Conservation (phyloP, 805 yeast genomes). For the Saccharomycopsis sp. region DNA sequence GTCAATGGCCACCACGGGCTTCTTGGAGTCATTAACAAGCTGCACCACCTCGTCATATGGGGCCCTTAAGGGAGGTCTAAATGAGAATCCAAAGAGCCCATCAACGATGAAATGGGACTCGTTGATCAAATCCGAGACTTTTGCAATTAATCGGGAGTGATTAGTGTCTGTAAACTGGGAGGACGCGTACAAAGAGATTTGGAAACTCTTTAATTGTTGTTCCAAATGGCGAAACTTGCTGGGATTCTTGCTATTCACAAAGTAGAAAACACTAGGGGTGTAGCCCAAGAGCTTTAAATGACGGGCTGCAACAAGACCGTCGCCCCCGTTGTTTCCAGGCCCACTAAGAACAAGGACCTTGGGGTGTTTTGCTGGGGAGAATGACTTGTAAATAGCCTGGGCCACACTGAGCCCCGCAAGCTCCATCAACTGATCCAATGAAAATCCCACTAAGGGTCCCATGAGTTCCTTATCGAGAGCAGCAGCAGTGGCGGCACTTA, state of each 20-base stretch:
- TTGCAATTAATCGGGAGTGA: no score
- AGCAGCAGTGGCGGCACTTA: conserved; percentile 39
- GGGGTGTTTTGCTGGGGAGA: conserved; percentile 37
- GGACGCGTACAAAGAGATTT: no score
- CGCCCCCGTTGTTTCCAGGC: conserved; percentile 96
- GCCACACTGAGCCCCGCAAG: conserved; percentile 94
- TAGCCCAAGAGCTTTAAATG: conserved; percentile 78
- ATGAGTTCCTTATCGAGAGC: conserved; percentile 76
- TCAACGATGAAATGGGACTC: conserved; percentile 52
- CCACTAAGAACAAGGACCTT: conserved; percentile 71
- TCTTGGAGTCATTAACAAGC: conserved; percentile 27
- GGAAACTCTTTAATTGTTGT: conserved; percentile 57
- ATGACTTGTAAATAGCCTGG: conserved; percentile 61
- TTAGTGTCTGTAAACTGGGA: no score
- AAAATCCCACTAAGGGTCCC: conserved; percentile 73
- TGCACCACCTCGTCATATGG: conserved; percentile 51
- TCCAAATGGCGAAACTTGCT: conserved; percentile 51
- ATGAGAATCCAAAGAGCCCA: conserved; percentile 87
- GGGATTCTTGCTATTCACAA: conserved; percentile 39
- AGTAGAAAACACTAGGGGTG: conserved; percentile 61
- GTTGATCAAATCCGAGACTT: conserved; percentile 18
- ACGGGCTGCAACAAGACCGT: conserved; percentile 91
- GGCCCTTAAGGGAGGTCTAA: conserved; percentile 74
- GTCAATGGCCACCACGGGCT: conserved; percentile 72
- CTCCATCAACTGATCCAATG: conserved; percentile 87